Base-by-base conservation (phyloP, 805 yeast species). In the Candida ficus region DNA sequence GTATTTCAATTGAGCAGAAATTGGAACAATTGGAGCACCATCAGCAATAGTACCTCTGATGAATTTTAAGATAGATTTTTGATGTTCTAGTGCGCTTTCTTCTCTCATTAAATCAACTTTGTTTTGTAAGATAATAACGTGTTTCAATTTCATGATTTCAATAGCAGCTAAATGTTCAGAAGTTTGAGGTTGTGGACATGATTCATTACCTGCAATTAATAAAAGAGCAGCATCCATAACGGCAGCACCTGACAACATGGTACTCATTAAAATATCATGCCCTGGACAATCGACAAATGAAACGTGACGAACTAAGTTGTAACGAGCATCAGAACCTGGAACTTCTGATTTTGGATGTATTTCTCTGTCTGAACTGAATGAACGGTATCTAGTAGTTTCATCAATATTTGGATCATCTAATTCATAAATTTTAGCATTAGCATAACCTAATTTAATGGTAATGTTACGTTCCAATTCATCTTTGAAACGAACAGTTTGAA, bases 241-340 rank as follows among this genome's bases (percentile, higher is more conserved):
- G 14, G 99, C 99, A 28, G 99, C 99, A 63, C 99, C 99, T 35
- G 98, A 90, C 78, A 93, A 81, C 99, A 93, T 93, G 52, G 99
- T 93, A 76, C 97, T 89, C 99, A 93, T 93, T 66, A 93, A 82
- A 72, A 93, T 95, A 74, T 93, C 99, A 85, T 93, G 99, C 66
- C 99, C 99, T 46, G 99, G 99, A 74, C 99, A 95, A 74, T 93
- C 99, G 47, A 95, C 99, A 58, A 95, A 95, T 10, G 96, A 88
- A 39, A 93, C 99, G 63, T 93, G 99, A 68, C 99, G 88, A 32
- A 89, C 80, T 54, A 93, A 75, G 57, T 78, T 77, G 68, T 89
- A 90, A 62, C 95, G 85, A 41, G 95, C 95, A n/a, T 63, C 64
- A 66, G 95, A 88, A 10, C 93, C 96, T 49, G 82, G 81, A 54